phyloP scores from a whole-genome alignment of 129 eudicot genomes.

The Scalesia atractyloides region DNA sequence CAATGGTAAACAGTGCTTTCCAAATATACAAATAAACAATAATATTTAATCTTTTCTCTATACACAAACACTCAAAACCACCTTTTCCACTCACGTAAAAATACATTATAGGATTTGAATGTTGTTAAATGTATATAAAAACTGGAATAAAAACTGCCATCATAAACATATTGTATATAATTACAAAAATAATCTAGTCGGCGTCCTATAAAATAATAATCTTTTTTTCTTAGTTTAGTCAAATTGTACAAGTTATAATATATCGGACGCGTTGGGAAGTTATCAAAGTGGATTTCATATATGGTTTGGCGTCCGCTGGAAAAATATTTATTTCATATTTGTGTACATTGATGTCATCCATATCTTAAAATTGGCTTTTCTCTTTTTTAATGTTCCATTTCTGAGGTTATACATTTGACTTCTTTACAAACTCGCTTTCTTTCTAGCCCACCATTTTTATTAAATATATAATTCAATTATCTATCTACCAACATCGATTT shows the following conservation, averaged over 20 bases:
- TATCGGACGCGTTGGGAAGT: slow-evolving; percentile 16
- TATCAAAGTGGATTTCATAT: slow-evolving; percentile 11
- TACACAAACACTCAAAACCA: too few relatives aligned
- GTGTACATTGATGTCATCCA: slow-evolving; percentile 23
- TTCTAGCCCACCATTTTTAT: not conserved
- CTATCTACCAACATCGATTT: not conserved
- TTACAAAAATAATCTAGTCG: not conserved
- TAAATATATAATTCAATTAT: not conserved
- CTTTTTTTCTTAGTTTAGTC: too few relatives aligned
- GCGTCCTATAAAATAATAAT: too few relatives aligned
- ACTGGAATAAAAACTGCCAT: not conserved
- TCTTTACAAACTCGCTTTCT: not conserved
- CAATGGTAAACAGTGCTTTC: too few relatives aligned
- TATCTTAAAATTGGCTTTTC: slow-evolving; percentile 20
- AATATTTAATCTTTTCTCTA: too few relatives aligned
- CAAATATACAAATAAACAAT: too few relatives aligned
- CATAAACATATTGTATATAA: not conserved
- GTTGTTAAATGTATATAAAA: too few relatives aligned
- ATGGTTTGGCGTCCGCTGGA: slow-evolving; percentile 25
- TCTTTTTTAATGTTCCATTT: slow-evolving; percentile 22
- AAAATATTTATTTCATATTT: not conserved
- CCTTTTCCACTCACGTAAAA: too few relatives aligned
- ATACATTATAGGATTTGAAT: too few relatives aligned
- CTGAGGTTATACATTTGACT: slow-evolving; percentile 17
- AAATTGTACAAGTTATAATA: too few relatives aligned